Conservation (phyloP, 2,329 filamentous ascomycete species). For the Malbranchea cinnamomea region DNA sequence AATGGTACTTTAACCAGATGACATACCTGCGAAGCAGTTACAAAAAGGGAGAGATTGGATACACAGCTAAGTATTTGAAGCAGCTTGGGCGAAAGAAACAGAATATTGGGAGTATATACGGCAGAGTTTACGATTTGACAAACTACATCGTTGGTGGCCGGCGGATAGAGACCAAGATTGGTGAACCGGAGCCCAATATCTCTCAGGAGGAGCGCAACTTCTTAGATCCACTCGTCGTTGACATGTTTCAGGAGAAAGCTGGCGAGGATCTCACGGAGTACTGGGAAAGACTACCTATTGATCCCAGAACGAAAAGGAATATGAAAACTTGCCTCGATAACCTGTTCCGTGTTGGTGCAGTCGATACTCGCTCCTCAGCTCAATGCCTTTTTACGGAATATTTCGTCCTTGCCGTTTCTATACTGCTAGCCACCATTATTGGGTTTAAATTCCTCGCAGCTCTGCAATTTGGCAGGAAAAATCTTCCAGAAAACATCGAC, state of each 20-base stretch:
- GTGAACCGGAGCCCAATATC: constrained; percentile 34
- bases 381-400: constrained; percentile 81
- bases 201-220: constrained; percentile 54
- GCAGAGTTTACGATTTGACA: constrained; percentile 77
- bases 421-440: constrained; percentile 67
- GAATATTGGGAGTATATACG: constrained; percentile 63
- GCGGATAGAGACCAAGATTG: constrained; percentile 41
- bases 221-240: constrained; percentile 60
- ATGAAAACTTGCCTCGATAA: constrained; percentile 80
- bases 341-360: constrained; percentile 81
- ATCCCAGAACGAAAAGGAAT: constrained; percentile 42
- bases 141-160: constrained; percentile 67
- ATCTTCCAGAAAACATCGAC: constrained; percentile 85
- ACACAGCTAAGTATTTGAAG: constrained; percentile 60
- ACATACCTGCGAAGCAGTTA: constrained; percentile 59
- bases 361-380: constrained; percentile 78
- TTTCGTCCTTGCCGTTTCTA: constrained; percentile 71
- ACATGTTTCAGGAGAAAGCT: constrained; percentile 60
- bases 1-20: constrained; percentile 91
- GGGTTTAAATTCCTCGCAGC: constrained; percentile 95
- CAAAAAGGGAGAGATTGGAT: constrained; percentile 78
- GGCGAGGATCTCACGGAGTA: constrained; percentile 71
- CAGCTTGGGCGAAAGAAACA: constrained; percentile 50
- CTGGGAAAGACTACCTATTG: constrained; percentile 51
- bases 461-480: constrained; percentile 84